These are phyloP conservation scores for Raffaelea deltoideospora DNA, from an alignment of 2,329 filamentous ascomycete species.

Conservation along the genomic window DNA sequence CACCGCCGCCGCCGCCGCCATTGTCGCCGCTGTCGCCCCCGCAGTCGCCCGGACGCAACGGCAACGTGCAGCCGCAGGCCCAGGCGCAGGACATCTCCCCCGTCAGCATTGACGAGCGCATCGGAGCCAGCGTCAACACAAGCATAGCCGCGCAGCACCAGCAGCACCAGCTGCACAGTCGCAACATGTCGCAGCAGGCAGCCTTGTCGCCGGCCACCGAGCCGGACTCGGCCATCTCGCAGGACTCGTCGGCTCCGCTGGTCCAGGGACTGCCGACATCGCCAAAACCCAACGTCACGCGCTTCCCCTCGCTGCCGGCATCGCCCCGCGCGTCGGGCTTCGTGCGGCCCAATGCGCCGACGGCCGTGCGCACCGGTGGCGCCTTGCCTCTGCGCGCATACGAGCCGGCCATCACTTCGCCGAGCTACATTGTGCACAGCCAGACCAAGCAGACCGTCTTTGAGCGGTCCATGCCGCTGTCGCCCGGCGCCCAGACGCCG, in stretches of 20 bases:
- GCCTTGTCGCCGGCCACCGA: constrained; percentile 24
- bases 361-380: constrained; percentile 41
- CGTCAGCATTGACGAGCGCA: constrained; percentile 40
- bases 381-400: constrained; percentile 46
- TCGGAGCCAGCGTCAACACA: constrained; percentile 19
- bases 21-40: not conserved
- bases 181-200: too few species aligned
- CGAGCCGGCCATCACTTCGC: constrained; percentile 38
- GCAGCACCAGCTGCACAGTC: too few species aligned
- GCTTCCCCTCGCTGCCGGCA: constrained; percentile 22
- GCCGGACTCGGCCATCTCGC: constrained; percentile 36
- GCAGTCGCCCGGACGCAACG: too few species aligned
- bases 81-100: constrained; percentile 28
- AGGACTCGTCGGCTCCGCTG: constrained; percentile 32
- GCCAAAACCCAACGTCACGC: constrained; percentile 27
- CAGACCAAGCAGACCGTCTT: constrained; percentile 50
- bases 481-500: constrained; percentile 45
- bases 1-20: not conserved
- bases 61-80: not conserved
- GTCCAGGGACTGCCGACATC: constrained; percentile 38
- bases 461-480: constrained; percentile 37
- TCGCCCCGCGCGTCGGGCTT: constrained; percentile 17
- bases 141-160: too few species aligned
- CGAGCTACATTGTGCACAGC: constrained; percentile 20
- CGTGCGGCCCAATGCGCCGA: constrained; percentile 26